Conservation (phyloP, 352 stramenopile species). For the Globisporangium perplexum region DNA sequence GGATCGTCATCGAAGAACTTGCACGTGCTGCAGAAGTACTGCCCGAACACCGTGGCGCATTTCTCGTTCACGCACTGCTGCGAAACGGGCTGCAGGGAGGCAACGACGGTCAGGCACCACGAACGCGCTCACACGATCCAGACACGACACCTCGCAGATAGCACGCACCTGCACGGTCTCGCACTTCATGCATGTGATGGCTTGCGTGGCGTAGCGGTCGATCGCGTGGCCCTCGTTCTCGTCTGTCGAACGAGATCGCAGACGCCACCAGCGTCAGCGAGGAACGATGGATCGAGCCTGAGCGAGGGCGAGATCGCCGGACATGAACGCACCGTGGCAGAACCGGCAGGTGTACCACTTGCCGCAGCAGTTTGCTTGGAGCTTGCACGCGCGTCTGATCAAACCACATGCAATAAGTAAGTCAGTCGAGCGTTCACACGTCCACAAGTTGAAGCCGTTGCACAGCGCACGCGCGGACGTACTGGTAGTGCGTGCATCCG, state of each 20-base stretch:
- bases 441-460: not conserved
- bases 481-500: slow-evolving; percentile 87
- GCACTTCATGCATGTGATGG: slow-evolving; percentile 94
- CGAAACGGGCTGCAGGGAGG: slow-evolving; percentile 38
- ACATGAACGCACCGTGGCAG: slow-evolving; percentile 73
- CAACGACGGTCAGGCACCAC: not conserved
- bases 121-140: not conserved
- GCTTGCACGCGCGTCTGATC: slow-evolving; percentile 63
- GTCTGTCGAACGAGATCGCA: slow-evolving; percentile 19
- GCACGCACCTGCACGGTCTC: slow-evolving; percentile 48
- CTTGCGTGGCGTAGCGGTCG: slow-evolving; percentile 92
- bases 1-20: slow-evolving; percentile 94
- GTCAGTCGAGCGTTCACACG: not conserved
- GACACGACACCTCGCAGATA: not conserved
- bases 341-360: slow-evolving; percentile 89
- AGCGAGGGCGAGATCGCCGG: not conserved
- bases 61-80: slow-evolving; percentile 54
- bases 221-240: slow-evolving; percentile 86
- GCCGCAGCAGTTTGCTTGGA: slow-evolving; percentile 84
- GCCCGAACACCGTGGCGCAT: slow-evolving; percentile 80
- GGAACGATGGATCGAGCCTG: not conserved
- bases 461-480: slow-evolving; percentile 8
- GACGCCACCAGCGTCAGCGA: not conserved
- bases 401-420: not conserved
- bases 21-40: slow-evolving; percentile 95